These are phyloP conservation scores for Aspergillus hortae DNA, from an alignment of 2,329 filamentous ascomycete genomes.

Conservation along the genomic window DNA sequence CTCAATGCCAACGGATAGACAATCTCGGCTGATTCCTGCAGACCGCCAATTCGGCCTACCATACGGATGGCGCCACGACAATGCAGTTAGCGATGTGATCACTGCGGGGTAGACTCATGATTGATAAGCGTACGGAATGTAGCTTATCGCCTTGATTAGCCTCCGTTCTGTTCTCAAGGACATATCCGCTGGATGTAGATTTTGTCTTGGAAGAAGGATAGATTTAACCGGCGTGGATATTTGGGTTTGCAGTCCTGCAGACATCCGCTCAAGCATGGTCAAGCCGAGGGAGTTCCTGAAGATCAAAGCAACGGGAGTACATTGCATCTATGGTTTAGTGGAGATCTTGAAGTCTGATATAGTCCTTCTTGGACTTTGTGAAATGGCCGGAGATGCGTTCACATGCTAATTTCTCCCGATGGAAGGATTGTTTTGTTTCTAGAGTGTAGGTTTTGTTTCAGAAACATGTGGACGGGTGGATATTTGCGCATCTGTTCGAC, in stretches of 20 bases:
- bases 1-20: too few relatives aligned
- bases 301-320: constrained; percentile 1
- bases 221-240: background rate
- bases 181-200: background rate
- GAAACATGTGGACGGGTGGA: too few relatives aligned
- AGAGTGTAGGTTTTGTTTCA: too few relatives aligned
- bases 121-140: background rate
- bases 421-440: too few relatives aligned
- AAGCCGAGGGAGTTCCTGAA: constrained; percentile 2
- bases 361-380: background rate
- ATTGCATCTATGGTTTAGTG: background rate
- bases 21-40: background rate
- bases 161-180: background rate
- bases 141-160: background rate
- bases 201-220: background rate
- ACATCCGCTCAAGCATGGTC: background rate
- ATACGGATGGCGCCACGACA: background rate
- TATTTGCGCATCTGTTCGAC: too few relatives aligned
- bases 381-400: too few relatives aligned
- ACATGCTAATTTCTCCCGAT: too few relatives aligned
- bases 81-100: background rate
- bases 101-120: background rate
- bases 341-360: background rate
- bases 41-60: background rate
- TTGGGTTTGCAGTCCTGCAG: background rate